Base-by-base conservation (phyloP, 2,329 filamentous ascomycete genomes). In the Arthrobotrys iridis region DNA sequence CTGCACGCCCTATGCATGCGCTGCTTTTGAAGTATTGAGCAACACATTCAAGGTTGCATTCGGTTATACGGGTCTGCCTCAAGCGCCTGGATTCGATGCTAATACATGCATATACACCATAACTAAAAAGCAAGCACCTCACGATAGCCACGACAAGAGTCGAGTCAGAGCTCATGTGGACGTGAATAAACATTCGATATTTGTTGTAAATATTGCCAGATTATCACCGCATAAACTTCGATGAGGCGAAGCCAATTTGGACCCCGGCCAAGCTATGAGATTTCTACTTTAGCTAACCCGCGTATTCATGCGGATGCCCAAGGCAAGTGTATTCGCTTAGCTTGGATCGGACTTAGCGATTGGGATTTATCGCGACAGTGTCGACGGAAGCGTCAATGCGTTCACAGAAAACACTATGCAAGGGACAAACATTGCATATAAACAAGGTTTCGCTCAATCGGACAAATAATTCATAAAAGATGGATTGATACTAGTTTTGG, bases 371-470 rank as follows among this genome's bases (percentile, higher is more conserved):
- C 60, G 43, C 20, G 33, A 30, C 35, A 26, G 18, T 22, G 37
- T 37, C 28, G 24, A 37, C 15, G 28, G 50, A 35, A 37, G 22
- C 37, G 41, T 58, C 63, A 67, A 67, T 58, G 63, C 40, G 22
- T 13, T 57, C 48, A 22, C 33, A 22, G 26, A 57, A 37, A 43
- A 35, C 35, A 43, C n/a, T 15, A 26, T 58, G 46, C 37, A 66
- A 66, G 62, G 59, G 37, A 45, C 48, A 57, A 57, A 66, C 46
- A 40, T 13, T 66, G 62, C 62, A 66, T 66, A 57, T 57, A 5
- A 15, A 50, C 26, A 26, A 22, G 30, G 41, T 11, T 48, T 63
- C 43, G 59, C n/a, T 28, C 41, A 55, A 55, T n/a, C n/a, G n/a
- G n/a, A n/a, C n/a, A n/a, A n/a, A n/a, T n/a, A n/a, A n/a, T n/a